phyloP scores from a whole-genome alignment of 306 rosid genomes.

The Acacia acuminata region DNA sequence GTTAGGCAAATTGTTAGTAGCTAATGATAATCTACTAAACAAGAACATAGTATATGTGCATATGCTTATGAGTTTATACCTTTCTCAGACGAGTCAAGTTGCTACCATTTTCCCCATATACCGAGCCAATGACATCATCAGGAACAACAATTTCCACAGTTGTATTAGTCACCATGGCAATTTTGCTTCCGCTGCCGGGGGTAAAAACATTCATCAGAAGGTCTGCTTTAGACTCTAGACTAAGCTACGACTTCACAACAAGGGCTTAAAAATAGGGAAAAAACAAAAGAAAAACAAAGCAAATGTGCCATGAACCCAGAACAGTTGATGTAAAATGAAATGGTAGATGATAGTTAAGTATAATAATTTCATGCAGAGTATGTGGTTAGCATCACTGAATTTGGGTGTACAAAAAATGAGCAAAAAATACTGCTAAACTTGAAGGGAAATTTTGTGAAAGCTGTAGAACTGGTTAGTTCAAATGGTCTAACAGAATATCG shows the following conservation, averaged over 20 bases:
- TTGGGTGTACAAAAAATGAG: background rate
- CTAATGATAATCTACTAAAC: background rate
- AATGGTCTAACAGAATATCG: background rate
- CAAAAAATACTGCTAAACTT: background rate
- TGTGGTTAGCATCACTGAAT: constrained; percentile 4
- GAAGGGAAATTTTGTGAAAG: background rate
- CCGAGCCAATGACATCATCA: constrained; percentile 74
- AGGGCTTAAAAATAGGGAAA: background rate
- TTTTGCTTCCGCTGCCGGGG: constrained; percentile 73
- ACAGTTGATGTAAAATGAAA: constrained; percentile 15
- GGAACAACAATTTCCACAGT: constrained; percentile 93
- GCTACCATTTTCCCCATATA: constrained; percentile 89
- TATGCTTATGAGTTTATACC: constrained; percentile 44
- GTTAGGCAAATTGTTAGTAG: background rate
- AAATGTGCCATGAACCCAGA: constrained; percentile 17
- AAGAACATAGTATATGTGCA: background rate
- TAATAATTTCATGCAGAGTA: background rate
- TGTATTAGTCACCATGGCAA: constrained; percentile 93
- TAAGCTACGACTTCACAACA: constrained; percentile 7
- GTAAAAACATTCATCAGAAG: constrained; percentile 24
- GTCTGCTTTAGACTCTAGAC: background rate
- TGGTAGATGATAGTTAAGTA: background rate
- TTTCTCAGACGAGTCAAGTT: constrained; percentile 88
- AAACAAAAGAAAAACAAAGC: background rate
- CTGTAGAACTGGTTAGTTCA: background rate